Percentiles rank a stretch among this genome's conserved stretches.
Conservation (phyloP, 768 basidiomycete species). For the Xerocomus spinulosus region DNA sequence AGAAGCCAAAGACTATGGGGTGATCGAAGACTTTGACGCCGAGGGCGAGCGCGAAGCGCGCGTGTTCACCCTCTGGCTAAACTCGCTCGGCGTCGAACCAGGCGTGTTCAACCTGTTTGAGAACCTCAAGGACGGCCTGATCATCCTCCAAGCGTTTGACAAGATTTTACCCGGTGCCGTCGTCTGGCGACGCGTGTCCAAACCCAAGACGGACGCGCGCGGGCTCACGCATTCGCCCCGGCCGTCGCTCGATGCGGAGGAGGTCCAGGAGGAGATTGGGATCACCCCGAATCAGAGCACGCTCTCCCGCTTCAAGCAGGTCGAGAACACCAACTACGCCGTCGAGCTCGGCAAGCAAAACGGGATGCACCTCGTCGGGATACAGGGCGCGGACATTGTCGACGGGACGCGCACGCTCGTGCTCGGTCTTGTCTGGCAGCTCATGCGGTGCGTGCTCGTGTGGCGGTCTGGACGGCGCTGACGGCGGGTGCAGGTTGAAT, state of each 20-base stretch:
- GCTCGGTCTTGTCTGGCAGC: slow-evolving; percentile 95
- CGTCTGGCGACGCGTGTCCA: slow-evolving; percentile 93
- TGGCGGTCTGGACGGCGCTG: too few relatives aligned
- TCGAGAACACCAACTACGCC: slow-evolving; percentile 97
- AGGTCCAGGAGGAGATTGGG: slow-evolving; percentile 70
- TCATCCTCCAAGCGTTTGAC: slow-evolving; percentile 95
- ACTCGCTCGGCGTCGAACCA: slow-evolving; percentile 95
- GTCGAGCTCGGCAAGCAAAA: slow-evolving; percentile 92
- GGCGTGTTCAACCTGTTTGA: slow-evolving; percentile 96
- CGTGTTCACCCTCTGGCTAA: slow-evolving; percentile 97
- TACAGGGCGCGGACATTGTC: slow-evolving; percentile 96
- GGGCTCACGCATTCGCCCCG: slow-evolving; percentile 32
- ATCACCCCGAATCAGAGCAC: slow-evolving; percentile 80
- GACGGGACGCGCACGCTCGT: slow-evolving; percentile 92
- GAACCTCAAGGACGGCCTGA: slow-evolving; percentile 86
- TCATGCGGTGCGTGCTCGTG: slow-evolving; percentile 89
- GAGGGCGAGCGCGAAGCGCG: slow-evolving; percentile 98
- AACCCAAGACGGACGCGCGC: slow-evolving; percentile 58
- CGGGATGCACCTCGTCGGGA: slow-evolving; percentile 93
- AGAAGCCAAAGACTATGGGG: slow-evolving; percentile 86
- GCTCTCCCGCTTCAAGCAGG: slow-evolving; percentile 92
- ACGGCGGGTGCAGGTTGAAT: slow-evolving; percentile 79
- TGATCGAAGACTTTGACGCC: slow-evolving; percentile 95
- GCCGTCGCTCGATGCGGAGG: slow-evolving; percentile 39
- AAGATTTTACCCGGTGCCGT: slow-evolving; percentile 91